Evolutionary conservation across 768 basidiomycete genomes (phyloP).

Genomic region (Amanita rubescens): DNA sequence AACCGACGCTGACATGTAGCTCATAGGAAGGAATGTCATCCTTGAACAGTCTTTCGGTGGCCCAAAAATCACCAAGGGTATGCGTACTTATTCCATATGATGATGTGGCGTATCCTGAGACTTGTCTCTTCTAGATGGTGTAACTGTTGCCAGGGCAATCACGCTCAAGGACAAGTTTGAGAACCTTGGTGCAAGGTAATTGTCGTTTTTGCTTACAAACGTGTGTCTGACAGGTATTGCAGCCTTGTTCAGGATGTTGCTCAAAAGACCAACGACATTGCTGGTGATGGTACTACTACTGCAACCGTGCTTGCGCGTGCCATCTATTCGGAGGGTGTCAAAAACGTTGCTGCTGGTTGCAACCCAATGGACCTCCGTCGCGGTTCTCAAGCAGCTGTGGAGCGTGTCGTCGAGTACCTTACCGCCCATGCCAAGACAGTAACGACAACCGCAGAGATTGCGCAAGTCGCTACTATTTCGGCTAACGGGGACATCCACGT

Average conservation of each 20-base stretch:
- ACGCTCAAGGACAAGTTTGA: conserved; percentile 96
- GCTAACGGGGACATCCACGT: conserved; percentile 80
- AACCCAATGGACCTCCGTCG: conserved; percentile 99
- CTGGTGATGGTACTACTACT: conserved; percentile 97
- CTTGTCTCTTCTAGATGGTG: conserved; percentile 63
- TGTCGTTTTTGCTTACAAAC: conserved; percentile 9
- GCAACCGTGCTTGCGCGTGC: conserved; percentile 95
- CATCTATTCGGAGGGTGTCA: conserved; percentile 97
- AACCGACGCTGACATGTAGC: neutral
- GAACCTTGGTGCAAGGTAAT: conserved; percentile 95
- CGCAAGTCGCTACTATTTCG: conserved; percentile 96
- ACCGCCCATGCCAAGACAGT: conserved; percentile 85
- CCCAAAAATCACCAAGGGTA: conserved; percentile 95
- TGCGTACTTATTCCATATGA: conserved; percentile 15
- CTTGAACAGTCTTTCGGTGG: conserved; percentile 90
- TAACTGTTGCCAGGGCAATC: conserved; percentile 95
- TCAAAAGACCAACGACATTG: conserved; percentile 92
- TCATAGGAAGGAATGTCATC: conserved; percentile 89
- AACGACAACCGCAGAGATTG: conserved; percentile 96
- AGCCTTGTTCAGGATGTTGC: conserved; percentile 95
- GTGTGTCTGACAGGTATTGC: neutral
- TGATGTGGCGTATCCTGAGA: conserved; percentile 2
- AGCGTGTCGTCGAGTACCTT: conserved; percentile 89
- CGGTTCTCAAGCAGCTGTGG: conserved; percentile 95
- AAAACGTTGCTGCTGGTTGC: conserved; percentile 98